A percentile compares a stretch with the other conserved stretches of the same genome.
Evolutionary conservation across 352 stramenopile species (phyloP).

Genomic region (Globisporangium polare): DNA sequence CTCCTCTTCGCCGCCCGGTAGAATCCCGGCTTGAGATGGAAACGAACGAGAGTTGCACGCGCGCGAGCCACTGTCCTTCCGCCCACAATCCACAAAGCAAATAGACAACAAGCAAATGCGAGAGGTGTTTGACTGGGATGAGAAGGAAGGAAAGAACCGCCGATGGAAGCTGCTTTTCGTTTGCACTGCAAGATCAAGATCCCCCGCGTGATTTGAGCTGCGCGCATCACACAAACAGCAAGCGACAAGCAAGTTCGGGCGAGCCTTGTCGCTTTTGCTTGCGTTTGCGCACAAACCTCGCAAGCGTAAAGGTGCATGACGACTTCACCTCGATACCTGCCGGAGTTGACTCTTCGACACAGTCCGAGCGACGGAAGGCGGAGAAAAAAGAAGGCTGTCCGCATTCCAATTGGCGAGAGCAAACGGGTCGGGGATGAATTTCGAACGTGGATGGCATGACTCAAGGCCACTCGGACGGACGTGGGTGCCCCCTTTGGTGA

Average conservation of each 20-base stretch:
- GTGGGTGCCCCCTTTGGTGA: no score
- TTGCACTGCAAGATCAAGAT: no score
- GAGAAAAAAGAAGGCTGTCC: background rate
- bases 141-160: background rate
- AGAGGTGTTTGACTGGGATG: background rate
- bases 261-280: background rate
- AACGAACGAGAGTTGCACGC: background rate
- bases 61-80: background rate
- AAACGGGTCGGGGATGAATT: background rate
- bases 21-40: background rate
- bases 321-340: constrained; percentile 9
- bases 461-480: no score
- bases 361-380: no score
- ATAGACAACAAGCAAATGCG: background rate
- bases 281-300: background rate
- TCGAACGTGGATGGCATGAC: background rate
- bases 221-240: background rate
- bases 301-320: background rate
- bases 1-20: background rate
- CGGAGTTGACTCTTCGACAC: background rate
- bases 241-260: no score
- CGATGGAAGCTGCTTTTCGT: background rate
- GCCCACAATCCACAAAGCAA: background rate
- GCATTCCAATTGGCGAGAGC: background rate
- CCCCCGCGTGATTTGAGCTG: background rate